phyloP scores from a whole-genome alignment of 2,329 filamentous ascomycete species.

The Trichoderma sp. region DNA sequence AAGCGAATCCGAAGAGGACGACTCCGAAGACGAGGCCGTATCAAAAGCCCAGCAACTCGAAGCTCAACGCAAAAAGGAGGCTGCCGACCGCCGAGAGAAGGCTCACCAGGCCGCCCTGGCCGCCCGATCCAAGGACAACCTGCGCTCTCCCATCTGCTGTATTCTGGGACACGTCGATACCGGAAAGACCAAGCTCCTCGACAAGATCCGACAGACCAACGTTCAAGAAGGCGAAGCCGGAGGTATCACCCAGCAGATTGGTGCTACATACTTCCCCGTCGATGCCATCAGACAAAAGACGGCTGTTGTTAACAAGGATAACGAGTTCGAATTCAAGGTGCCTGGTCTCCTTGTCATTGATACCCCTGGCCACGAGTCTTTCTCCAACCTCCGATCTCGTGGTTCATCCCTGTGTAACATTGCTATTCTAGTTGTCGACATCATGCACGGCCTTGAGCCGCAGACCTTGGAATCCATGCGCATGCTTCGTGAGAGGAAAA shows the following conservation, averaged over 20 bases:
- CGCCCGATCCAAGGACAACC: constrained; percentile 86
- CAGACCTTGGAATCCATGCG: constrained; percentile 98
- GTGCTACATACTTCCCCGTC: constrained; percentile 97
- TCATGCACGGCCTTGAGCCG: constrained; percentile 98
- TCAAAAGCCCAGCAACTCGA: constrained; percentile 72
- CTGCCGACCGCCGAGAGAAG: constrained; percentile 82
- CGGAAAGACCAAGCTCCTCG: constrained; percentile 97
- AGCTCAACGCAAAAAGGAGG: constrained; percentile 79
- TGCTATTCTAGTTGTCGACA: constrained; percentile 97
- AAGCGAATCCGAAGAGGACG: constrained; percentile 40
- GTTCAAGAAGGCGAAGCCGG: constrained; percentile 98
- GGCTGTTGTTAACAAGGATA: constrained; percentile 85
- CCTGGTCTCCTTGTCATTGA: constrained; percentile 96
- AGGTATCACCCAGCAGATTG: constrained; percentile 99
- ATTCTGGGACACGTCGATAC: constrained; percentile 99
- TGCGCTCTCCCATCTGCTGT: constrained; percentile 98
- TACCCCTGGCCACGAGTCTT: constrained; percentile 99
- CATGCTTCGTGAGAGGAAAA: constrained; percentile 86
- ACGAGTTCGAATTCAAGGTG: constrained; percentile 92
- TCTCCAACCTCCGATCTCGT: constrained; percentile 94
- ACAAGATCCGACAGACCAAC: constrained; percentile 98
- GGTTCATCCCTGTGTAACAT: constrained; percentile 99
- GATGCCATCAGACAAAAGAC: constrained; percentile 93
- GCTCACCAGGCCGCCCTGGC: constrained; percentile 89
- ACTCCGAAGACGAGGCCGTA: constrained; percentile 69